A percentile compares a stretch with the other conserved stretches of the same genome.
Evolutionary conservation across 768 basidiomycete species (phyloP).

Genomic region (Megacollybia marginata): DNA sequence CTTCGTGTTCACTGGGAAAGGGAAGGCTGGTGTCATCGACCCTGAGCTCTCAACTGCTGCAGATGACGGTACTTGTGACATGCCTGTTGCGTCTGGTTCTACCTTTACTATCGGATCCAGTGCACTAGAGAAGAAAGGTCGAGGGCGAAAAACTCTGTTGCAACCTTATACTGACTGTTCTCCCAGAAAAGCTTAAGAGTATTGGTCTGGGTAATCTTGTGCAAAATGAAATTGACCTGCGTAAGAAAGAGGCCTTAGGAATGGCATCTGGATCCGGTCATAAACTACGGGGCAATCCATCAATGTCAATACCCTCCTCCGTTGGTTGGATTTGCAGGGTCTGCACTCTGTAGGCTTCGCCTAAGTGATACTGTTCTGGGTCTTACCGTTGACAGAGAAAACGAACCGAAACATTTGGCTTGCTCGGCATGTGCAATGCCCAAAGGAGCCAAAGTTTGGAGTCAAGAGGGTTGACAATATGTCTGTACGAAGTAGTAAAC

Average conservation of each 20-base stretch:
- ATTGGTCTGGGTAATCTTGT: slow-evolving; percentile 28
- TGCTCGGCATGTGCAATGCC: slow-evolving; percentile 58
- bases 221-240: slow-evolving; percentile 34
- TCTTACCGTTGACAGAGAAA: slow-evolving; percentile 28
- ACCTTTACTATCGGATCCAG: slow-evolving; percentile 14
- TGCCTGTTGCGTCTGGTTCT: slow-evolving; percentile 27
- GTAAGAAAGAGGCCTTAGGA: slow-evolving; percentile 38
- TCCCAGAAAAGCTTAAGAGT: not conserved
- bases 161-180: not conserved
- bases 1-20: slow-evolving; percentile 33
- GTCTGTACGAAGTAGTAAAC: too few relatives aligned
- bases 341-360: slow-evolving; percentile 54
- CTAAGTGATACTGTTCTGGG: not conserved
- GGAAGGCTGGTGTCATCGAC: not conserved
- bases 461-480: not conserved
- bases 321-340: slow-evolving; percentile 44
- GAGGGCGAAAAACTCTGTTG: not conserved
- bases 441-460: slow-evolving; percentile 29
- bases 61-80: slow-evolving; percentile 12
- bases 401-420: slow-evolving; percentile 44
- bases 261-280: slow-evolving; percentile 23
- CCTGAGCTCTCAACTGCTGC: slow-evolving; percentile 14
- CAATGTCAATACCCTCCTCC: too few relatives aligned
- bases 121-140: not conserved
- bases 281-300: too few relatives aligned